Evolutionary conservation across 129 eudicot species (phyloP), one percentile per base, ranked within the genome.

Genomic region (Erigeron canadensis): DNA sequence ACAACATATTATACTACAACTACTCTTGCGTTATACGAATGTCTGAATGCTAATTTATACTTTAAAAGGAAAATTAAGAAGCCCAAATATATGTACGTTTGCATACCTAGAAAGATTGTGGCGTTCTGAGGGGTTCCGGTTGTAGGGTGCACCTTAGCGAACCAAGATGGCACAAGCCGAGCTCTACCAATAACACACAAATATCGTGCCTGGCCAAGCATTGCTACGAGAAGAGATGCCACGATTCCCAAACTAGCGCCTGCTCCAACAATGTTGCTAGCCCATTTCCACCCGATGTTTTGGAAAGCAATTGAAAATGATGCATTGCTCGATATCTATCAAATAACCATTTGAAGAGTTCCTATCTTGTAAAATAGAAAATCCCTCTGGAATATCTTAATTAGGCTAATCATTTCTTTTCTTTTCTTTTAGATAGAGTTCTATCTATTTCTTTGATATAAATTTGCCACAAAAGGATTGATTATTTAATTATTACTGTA

Each of bases 151-250:
- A 87, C 94, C 83, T 80, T 87, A 72, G 89, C 89, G 47, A 87
- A 77, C 94, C 94, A 87, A 43, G 85, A 78, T 44, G 94, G 94
- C 56, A 84, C 94, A 7, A 87, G 76, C 60, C 89, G 78, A 15
- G 87, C 89, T 65, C 94, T 56, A 73, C 89, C 89, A 45, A 87
- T 82, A 66, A 87, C 94, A 48, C 89, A 87, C 65, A 87, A 72
- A 77, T 87, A 87, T 71, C 94, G 79, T 48, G 94, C 94, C 70
- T 87, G 94, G 67, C 94, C 94, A 74, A 87, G 89, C 94, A 87
- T 87, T 54, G 94, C 89, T 16, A 87, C 94, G 54, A 87, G 78
- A 56, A 87, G 87, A 58, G 94, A 87, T 18, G 94, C 89, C 57
- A 82, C 75, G 38, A 87, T 87, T 45, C 94, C 94, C 69, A 87